Percentiles rank a stretch among this genome's conserved stretches.
Conservation (phyloP, 371 early-diverging fungal genomes). For the Mucor racemosus region DNA sequence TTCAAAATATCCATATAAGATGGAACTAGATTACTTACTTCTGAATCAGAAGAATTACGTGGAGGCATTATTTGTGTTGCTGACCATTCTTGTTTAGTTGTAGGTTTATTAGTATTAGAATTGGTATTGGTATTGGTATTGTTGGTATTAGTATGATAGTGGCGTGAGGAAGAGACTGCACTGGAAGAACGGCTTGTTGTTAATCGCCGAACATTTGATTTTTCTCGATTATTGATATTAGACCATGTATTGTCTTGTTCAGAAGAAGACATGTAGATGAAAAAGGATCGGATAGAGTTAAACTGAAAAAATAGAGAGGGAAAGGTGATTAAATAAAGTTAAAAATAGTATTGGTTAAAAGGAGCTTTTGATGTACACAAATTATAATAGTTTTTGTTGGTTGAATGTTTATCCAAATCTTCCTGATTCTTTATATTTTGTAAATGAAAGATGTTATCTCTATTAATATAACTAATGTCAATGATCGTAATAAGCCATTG, state of each 20-base stretch:
- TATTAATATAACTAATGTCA: too few species aligned
- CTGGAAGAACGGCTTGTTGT: neutral
- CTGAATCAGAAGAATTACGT: conserved; percentile 15
- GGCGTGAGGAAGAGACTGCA: neutral
- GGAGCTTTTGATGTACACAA: neutral
- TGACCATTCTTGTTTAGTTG: neutral
- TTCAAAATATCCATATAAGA: conserved; percentile 22
- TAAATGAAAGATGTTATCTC: too few species aligned
- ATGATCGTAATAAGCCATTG: too few species aligned
- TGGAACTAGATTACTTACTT: conserved; percentile 7
- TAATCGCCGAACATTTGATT: neutral
- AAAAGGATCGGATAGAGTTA: too few species aligned
- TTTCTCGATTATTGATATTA: neutral
- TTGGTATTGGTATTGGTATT: neutral
- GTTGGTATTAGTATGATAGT: too few species aligned
- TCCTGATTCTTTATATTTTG: too few species aligned
- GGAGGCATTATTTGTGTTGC: neutral
- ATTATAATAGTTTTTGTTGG: neutral
- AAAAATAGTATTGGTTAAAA: neutral
- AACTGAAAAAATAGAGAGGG: neutral
- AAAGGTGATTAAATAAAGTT: neutral
- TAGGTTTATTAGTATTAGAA: neutral
- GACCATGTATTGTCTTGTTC: neutral
- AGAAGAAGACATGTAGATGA: neutral
- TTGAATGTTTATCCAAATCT: too few species aligned